Percentiles rank a stretch among this genome's conserved stretches.
phyloP scores from a whole-genome alignment of 176 grass and related monocot genomes.

The Chloris gayana region DNA sequence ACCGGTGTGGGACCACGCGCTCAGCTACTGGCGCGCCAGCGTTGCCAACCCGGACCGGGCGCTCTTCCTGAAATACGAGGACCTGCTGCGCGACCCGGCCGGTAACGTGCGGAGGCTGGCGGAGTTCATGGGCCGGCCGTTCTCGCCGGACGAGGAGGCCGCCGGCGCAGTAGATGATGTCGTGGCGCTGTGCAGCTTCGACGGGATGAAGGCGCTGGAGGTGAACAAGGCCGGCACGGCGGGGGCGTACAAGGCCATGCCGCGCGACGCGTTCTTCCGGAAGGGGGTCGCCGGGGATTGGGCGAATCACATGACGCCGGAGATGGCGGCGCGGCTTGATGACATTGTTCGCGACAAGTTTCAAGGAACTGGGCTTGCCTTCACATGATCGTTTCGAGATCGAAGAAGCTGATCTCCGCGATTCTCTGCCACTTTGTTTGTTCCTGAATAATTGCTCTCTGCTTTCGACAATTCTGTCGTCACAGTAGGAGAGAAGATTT shows the following conservation, averaged over 20 bases:
- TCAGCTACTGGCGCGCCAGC: conserved; percentile 49
- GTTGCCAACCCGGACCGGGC: conserved; percentile 9
- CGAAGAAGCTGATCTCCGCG: background rate
- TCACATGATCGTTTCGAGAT: background rate
- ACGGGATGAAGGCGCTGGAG: conserved; percentile 45
- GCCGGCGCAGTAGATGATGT: conserved; percentile 28
- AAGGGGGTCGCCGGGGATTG: conserved; percentile 58
- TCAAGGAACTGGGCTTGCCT: conserved; percentile 5
- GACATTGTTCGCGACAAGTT: conserved; percentile 30
- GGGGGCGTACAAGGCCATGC: background rate
- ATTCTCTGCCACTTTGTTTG: background rate
- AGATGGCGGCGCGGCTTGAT: conserved; percentile 46
- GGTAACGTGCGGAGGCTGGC: conserved; percentile 35
- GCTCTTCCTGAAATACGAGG: conserved; percentile 62
- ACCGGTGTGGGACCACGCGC: conserved; percentile 57
- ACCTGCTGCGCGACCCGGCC: conserved; percentile 33
- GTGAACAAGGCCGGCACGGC: conserved; percentile 34
- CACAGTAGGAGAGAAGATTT: no score
- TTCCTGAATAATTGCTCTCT: background rate
- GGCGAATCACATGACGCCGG: conserved; percentile 48
- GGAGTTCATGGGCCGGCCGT: conserved; percentile 49
- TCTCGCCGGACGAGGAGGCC: conserved; percentile 40
- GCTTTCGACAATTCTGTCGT: background rate
- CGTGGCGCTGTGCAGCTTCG: conserved; percentile 57
- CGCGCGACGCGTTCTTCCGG: conserved; percentile 31